phyloP scores from a whole-genome alignment of 1,284 basidiomycete genomes.

The Ceratobasidium sp. region DNA sequence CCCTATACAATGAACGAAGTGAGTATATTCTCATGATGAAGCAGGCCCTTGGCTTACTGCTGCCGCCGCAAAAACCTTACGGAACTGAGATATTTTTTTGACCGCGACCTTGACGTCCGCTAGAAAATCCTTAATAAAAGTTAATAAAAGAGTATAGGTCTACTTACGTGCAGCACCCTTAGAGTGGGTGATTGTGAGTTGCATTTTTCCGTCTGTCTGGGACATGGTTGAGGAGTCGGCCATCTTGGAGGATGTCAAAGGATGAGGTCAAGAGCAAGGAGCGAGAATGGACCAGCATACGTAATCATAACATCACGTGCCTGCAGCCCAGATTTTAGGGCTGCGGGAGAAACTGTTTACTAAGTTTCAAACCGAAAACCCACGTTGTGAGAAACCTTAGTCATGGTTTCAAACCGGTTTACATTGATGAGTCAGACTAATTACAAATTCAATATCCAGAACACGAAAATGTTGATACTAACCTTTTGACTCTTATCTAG shows the following conservation, averaged over 20 bases:
- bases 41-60: neutral
- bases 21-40: neutral
- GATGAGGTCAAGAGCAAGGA: neutral
- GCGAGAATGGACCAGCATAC: neutral
- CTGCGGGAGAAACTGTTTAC: too few relatives aligned
- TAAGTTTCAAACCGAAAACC: too few relatives aligned
- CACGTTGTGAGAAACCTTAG: too few relatives aligned
- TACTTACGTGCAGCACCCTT: slow-evolving; percentile 34
- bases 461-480: too few relatives aligned
- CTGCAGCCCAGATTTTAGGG: too few relatives aligned
- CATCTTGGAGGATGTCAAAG: slow-evolving; percentile 16
- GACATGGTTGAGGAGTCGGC: neutral
- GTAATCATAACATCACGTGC: slow-evolving; percentile 17
- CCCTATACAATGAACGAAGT: slow-evolving; percentile 2
- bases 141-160: neutral
- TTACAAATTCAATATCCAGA: too few relatives aligned
- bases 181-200: slow-evolving; percentile 34
- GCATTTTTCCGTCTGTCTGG: slow-evolving; percentile 38
- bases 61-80: slow-evolving; percentile 37
- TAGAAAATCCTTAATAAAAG: neutral
- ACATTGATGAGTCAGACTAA: too few relatives aligned
- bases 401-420: too few relatives aligned
- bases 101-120: slow-evolving; percentile 44
- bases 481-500: neutral
- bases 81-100: slow-evolving; percentile 43